Base-by-base conservation (phyloP, 371 early-diverging fungal genomes). In the Polyrhizophydium stewartii region DNA sequence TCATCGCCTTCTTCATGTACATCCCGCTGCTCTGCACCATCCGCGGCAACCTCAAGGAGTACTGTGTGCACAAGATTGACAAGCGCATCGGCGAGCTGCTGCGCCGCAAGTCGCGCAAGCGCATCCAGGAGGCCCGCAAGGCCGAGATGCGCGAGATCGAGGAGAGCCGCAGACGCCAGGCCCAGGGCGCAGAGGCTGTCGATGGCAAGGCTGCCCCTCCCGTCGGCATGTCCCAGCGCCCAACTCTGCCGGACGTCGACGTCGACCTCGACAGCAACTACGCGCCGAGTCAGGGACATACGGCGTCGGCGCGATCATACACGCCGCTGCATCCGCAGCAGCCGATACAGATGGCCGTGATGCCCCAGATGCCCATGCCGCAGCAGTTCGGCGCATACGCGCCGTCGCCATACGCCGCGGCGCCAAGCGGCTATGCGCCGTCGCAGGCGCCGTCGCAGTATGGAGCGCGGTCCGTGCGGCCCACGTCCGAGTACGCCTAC, bases 41-140 rank as follows among this genome's bases (percentile, higher is more conserved):
- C 55, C 86, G 85, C 37, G 94, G 94, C 32, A 94, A 92, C 66
- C 76, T 94, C 56, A 94, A 94, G 67, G 94, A 94, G 68, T 94
- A 88, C 66, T 90, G 90, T 62, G 91, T 91, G 64, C 91, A 92
- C 75, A 91, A 90, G 71, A 88, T 94, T 49, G 94, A 92, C 74
- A 94, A 92, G 69, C 74, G 92, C 43, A 74, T 78, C 52, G 71
- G 40, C 38, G 74, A 78, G 62, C 60, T 78, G 27, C 66, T 78
- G 31, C 57, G 64, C n/a, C 62, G 64, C 41, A 75, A 74, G 49
- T 60, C 69, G 22, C 57, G 71, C 49, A 74, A 72, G 65, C 70
- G 77, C 1, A 65, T 67, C 0, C 65, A 77, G 53, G 69, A 73
- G 59, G 77, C 72, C 17, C 72, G 80, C 19, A 58, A 70, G 46